Percentiles rank a stretch among this genome's conserved stretches.
Evolutionary conservation across 31 red algal genomes (phyloP).

Genomic region (Bonnemaisonia californica): DNA sequence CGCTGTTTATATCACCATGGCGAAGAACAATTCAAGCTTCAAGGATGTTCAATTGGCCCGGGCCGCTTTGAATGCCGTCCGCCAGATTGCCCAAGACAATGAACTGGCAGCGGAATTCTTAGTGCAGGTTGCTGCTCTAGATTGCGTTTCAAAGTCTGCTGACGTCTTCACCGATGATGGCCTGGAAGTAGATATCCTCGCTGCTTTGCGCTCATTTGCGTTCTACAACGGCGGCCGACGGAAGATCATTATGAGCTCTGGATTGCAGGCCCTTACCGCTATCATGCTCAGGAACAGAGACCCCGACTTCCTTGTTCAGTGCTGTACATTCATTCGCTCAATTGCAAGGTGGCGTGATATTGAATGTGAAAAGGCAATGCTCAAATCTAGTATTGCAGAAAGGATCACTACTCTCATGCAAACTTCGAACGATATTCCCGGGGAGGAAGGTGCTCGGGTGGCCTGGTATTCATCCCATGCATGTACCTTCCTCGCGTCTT

Average conservation of each 20-base stretch:
- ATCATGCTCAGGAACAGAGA: conserved; percentile 68
- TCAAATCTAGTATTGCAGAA: conserved; percentile 64
- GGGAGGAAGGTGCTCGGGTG: conserved; percentile 57
- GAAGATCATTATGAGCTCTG: conserved; percentile 77
- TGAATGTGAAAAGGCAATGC: conserved; percentile 66
- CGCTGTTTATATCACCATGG: conserved; percentile 59
- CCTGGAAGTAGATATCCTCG: conserved; percentile 61
- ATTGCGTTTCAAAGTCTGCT: conserved; percentile 58
- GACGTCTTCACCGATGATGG: conserved; percentile 65
- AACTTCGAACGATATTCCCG: conserved; percentile 47
- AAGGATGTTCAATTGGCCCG: conserved; percentile 52
- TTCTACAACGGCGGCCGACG: conserved; percentile 60
- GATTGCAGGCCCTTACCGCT: conserved; percentile 50
- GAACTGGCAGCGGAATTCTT: conserved; percentile 60
- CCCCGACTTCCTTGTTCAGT: conserved; percentile 55
- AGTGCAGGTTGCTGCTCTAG: conserved; percentile 52
- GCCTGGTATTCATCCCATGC: conserved; percentile 64
- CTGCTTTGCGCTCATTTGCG: conserved; percentile 60
- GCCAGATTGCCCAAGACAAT: conserved; percentile 72
- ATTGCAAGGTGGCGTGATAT: conserved; percentile 64
- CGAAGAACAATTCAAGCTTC: conserved; percentile 68
- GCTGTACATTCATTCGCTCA: conserved; percentile 58
- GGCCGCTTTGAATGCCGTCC: conserved; percentile 42
- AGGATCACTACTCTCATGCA: conserved; percentile 48
- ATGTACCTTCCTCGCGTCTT: conserved; percentile 68